Evolutionary conservation across 345 rosid genomes (phyloP).

Genomic region (Hibiscus trionum): DNA sequence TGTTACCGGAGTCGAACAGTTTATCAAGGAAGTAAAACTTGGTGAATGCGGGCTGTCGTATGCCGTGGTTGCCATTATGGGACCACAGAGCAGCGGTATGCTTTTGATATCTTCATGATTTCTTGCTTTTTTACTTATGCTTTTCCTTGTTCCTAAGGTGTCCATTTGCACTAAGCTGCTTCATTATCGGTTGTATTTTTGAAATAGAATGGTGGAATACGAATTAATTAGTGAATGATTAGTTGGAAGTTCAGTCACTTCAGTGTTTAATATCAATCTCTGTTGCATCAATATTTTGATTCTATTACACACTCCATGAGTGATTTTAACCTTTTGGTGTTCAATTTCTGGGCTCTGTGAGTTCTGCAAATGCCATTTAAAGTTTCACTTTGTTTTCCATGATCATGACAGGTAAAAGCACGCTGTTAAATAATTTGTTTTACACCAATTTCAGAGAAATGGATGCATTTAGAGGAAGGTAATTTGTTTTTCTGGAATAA

Average conservation of each 20-base stretch:
- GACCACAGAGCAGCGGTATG: conserved; percentile 99
- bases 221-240: background rate
- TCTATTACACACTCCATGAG: background rate
- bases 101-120: conserved; percentile 7
- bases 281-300: background rate
- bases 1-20: conserved; percentile 53
- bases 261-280: background rate
- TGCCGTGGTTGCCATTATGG: conserved; percentile 96
- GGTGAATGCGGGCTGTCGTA: conserved; percentile 86
- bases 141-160: background rate
- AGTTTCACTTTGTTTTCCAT: conserved; percentile 23
- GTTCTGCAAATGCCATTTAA: background rate
- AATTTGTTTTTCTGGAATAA: conserved; percentile 19
- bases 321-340: background rate
- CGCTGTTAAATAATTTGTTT: conserved; percentile 82
- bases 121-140: background rate
- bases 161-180: background rate
- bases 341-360: background rate
- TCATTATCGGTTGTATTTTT: background rate
- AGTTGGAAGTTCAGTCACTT: background rate
- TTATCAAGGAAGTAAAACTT: conserved; percentile 67
- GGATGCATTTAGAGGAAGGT: conserved; percentile 99
- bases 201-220: background rate
- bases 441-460: conserved; percentile 88
- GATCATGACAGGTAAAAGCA: conserved; percentile 83